Conservation (phyloP, 805 yeast species). For the Zygosaccharomyces pseudorouxii region DNA sequence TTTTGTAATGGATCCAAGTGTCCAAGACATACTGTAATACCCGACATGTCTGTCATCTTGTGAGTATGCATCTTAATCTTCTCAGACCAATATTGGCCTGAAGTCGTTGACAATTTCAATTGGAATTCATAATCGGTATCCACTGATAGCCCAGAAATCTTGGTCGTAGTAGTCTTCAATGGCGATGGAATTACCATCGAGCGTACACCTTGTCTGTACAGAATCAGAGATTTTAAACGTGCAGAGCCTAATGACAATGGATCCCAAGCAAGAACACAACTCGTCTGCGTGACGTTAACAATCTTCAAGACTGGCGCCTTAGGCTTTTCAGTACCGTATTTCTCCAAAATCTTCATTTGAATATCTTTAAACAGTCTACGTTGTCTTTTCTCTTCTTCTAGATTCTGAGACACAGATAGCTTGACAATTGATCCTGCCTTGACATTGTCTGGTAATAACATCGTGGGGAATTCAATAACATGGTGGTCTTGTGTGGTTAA, state of each 20-base stretch:
- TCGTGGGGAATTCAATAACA: slow-evolving; percentile 93
- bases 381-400: slow-evolving; percentile 59
- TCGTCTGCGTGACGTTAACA: slow-evolving; percentile 85
- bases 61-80: slow-evolving; percentile 72
- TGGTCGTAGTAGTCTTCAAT: slow-evolving; percentile 68
- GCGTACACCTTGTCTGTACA: slow-evolving; percentile 59
- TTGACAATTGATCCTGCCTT: slow-evolving; percentile 89
- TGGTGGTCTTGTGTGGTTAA: slow-evolving; percentile 89
- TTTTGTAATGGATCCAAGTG: slow-evolving; percentile 56
- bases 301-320: slow-evolving; percentile 60
- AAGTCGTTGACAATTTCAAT: slow-evolving; percentile 77
- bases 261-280: slow-evolving; percentile 95
- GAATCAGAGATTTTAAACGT: slow-evolving; percentile 63
- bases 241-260: slow-evolving; percentile 79
- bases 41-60: slow-evolving; percentile 92
- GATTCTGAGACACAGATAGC: slow-evolving; percentile 76
- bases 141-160: slow-evolving; percentile 85
- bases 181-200: slow-evolving; percentile 85
- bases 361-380: slow-evolving; percentile 51
- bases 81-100: slow-evolving; percentile 77
- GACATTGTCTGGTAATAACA: slow-evolving; percentile 83
- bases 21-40: slow-evolving; percentile 88
- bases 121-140: slow-evolving; percentile 79
- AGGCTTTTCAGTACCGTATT: slow-evolving; percentile 74
- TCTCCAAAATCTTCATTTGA: slow-evolving; percentile 67